Percentiles rank a stretch among this genome's conserved stretches.
Evolutionary conservation across 306 rosid genomes (phyloP).

Genomic region (Argentina anserina): DNA sequence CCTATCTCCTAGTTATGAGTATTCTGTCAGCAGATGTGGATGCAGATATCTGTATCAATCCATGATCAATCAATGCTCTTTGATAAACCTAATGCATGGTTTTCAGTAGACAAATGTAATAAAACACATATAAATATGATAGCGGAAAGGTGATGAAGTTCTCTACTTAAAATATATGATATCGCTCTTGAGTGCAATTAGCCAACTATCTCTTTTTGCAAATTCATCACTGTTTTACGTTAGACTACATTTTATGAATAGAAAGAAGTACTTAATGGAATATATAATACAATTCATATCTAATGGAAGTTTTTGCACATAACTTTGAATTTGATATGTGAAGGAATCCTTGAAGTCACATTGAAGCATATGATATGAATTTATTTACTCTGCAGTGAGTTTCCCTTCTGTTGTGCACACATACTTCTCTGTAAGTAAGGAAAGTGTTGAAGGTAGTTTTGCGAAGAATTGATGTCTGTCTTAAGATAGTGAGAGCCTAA

Average conservation of each 20-base stretch:
- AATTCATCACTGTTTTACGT: neutral
- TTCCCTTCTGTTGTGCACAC: neutral
- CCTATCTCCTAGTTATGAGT: neutral
- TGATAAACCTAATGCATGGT: neutral
- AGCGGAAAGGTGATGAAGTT: neutral
- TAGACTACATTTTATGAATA: neutral
- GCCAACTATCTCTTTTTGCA: neutral
- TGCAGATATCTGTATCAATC: neutral
- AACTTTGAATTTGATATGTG: neutral
- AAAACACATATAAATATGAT: neutral
- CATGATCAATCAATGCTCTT: neutral
- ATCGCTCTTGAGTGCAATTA: neutral
- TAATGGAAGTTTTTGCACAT: neutral
- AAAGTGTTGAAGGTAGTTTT: neutral
- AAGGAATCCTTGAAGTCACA: neutral
- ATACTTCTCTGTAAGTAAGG: neutral
- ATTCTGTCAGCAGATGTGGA: neutral
- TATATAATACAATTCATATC: neutral
- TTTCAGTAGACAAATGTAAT: neutral
- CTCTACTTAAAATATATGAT: neutral
- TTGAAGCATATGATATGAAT: neutral
- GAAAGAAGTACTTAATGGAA: neutral
- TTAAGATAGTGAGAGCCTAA: neutral
- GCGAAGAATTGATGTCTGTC: neutral
- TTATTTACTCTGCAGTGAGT: neutral